Evolutionary conservation across 192 early-diverging fungal genomes (phyloP).

Genomic region (Oehlia diaphana): DNA sequence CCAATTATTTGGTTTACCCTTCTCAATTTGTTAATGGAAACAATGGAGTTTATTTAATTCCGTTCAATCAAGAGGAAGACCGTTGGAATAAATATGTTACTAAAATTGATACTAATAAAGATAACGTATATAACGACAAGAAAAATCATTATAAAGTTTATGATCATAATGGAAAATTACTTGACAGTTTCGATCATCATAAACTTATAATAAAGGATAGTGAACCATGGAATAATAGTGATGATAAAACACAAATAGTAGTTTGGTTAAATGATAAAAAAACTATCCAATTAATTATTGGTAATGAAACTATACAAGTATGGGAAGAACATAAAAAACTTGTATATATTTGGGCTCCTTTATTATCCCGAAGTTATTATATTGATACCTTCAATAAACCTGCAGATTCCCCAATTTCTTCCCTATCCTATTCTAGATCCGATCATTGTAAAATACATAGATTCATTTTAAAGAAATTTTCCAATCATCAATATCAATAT

Average conservation of each 20-base stretch:
- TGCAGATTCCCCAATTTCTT: too few species aligned
- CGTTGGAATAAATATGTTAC: background rate
- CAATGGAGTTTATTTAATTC: too few species aligned
- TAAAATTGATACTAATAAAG: background rate
- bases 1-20: too few species aligned
- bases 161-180: slow-evolving; percentile 9
- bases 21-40: too few species aligned
- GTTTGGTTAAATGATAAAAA: slow-evolving; percentile 1
- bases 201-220: background rate
- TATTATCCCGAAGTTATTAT: too few species aligned
- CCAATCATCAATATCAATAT: too few species aligned
- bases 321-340: background rate
- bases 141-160: background rate
- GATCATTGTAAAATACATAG: too few species aligned
- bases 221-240: slow-evolving; percentile 7
- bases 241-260: background rate
- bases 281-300: slow-evolving; percentile 3
- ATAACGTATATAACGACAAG: too few species aligned
- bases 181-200: background rate
- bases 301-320: slow-evolving; percentile 5
- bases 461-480: too few species aligned
- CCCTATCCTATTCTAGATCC: too few species aligned
- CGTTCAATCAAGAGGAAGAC: background rate
- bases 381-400: background rate
- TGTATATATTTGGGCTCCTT: background rate